Evolutionary conservation across 768 basidiomycete genomes (phyloP).

Genomic region (Tricholoma furcatifolium): DNA sequence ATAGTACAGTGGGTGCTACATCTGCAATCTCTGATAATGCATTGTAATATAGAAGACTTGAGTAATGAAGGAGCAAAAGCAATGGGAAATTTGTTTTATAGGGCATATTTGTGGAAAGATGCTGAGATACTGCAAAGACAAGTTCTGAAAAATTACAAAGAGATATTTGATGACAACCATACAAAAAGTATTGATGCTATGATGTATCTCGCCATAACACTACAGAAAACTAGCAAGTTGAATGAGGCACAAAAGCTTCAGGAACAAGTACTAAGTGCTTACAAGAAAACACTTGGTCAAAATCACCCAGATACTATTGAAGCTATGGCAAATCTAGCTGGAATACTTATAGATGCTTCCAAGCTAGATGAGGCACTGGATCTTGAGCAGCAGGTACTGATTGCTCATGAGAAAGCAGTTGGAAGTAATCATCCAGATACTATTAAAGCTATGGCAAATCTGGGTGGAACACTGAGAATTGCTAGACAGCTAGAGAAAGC

Average conservation of each 20-base stretch:
- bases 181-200: no score
- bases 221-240: no score
- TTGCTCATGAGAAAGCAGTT: background rate
- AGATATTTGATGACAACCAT: no score
- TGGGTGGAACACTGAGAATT: background rate
- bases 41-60: background rate
- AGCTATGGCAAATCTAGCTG: no score
- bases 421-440: background rate
- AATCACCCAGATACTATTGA: no score
- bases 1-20: background rate
- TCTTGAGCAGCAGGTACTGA: background rate
- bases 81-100: background rate
- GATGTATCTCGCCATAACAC: background rate
- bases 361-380: no score
- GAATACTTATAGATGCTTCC: no score
- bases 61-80: background rate
- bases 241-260: no score
- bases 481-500: background rate
- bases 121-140: background rate
- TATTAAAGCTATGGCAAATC: no score
- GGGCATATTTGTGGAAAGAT: background rate
- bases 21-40: background rate
- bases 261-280: no score
- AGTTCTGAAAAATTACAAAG: no score
- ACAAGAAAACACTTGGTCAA: no score